Evolutionary conservation across 1,284 basidiomycete species (phyloP), one percentile per base, ranked within the genome.

Genomic region (Cryptococcus sp.): DNA sequence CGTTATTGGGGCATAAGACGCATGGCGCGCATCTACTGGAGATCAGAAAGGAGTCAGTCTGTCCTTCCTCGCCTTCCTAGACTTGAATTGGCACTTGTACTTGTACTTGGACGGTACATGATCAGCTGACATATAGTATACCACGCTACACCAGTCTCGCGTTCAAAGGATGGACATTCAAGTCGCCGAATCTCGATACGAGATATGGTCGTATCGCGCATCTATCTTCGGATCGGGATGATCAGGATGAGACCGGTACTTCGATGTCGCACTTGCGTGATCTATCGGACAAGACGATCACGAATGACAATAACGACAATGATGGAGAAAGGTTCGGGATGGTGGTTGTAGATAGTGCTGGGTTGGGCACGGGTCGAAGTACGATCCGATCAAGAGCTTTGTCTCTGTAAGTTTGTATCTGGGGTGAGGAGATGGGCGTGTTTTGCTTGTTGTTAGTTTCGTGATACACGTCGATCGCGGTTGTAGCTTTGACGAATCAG

Each of bases 1-100:
- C 91, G 11, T 81, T 98, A 71, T 83, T 97, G 54, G 84, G 87
- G 54, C 86, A 96, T 80, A 87, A 87, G 73, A 81, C 87, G 54
- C 88, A 96, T 72, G 93, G 94, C 25, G 84, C 86, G 60, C 85
- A 91, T 72, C 87, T 96, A 60, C 82, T 97, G 68, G 87, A 91
- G 72, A 88, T 94, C 66, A 87, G 94, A 69, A 97, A 98, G 80
- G 87, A 88, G 64, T 83, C 44, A 66, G 70, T 67, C 4, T 3
- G 13, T 13, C 15, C 39, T 19, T 23, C 42, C 31, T 20, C 16
- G 27, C 6, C 25, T 20, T 19, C n/a, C n/a, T n/a, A n/a, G n/a
- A n/a, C n/a, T n/a, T n/a, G n/a, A n/a, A n/a, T n/a, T n/a, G n/a
- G 27, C 22, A 16, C 10, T 23, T 8, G 6, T 20, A 39, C 16